Evolutionary conservation across 2,329 filamentous ascomycete species (phyloP).

Genomic region (Leptographium wingfieldii): DNA sequence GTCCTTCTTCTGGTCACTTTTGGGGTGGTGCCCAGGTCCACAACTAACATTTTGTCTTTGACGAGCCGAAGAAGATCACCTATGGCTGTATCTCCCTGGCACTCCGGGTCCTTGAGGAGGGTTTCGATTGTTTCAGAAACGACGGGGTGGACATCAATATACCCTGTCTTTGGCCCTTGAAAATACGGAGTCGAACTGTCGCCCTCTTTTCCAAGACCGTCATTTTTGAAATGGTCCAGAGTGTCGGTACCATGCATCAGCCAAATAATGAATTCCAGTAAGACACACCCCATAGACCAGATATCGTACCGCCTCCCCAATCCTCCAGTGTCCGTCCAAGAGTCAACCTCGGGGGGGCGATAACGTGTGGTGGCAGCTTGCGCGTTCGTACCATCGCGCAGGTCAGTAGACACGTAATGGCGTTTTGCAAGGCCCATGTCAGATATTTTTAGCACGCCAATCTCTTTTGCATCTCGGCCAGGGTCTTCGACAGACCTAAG

Average conservation of each 20-base stretch:
- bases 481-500: background rate
- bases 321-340: no score
- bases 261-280: constrained; percentile 19
- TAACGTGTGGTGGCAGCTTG: background rate
- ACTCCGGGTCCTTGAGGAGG: background rate
- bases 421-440: background rate
- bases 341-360: background rate
- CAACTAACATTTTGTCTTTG: background rate
- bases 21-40: background rate
- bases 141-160: background rate
- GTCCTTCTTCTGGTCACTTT: background rate
- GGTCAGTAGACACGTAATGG: background rate
- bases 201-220: background rate
- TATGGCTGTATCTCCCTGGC: background rate
- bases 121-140: background rate
- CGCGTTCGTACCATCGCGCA: background rate
- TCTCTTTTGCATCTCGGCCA: background rate
- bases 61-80: background rate
- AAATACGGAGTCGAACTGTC: background rate
- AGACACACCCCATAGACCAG: constrained; percentile 21
- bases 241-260: constrained; percentile 13
- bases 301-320: constrained; percentile 14
- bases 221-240: background rate
- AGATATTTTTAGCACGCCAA: background rate
- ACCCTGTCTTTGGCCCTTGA: background rate